A percentile compares a stretch with the other conserved stretches of the same genome.
Evolutionary conservation across 768 basidiomycete genomes (phyloP).

Genomic region (Termitomyces eurrhizus): DNA sequence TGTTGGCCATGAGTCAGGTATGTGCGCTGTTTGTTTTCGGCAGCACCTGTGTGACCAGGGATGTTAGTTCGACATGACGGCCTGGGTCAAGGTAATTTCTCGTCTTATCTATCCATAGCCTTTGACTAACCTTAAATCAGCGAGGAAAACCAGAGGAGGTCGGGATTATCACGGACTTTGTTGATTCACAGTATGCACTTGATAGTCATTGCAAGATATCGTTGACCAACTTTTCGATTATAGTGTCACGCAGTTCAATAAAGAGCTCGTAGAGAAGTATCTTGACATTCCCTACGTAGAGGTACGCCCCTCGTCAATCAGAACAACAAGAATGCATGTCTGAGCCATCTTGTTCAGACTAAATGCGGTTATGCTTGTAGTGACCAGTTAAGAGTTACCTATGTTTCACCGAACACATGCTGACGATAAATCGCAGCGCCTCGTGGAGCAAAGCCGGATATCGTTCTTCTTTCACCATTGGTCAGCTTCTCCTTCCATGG

Average conservation of each 20-base stretch:
- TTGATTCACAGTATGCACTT: constrained; percentile 52
- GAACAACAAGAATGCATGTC: constrained; percentile 6
- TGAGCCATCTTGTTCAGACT: constrained; percentile 43
- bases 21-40: constrained; percentile 8
- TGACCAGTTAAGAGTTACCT: constrained; percentile 63
- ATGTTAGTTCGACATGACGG: constrained; percentile 83
- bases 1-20: constrained; percentile 84
- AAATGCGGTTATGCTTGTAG: constrained; percentile 94
- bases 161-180: constrained; percentile 82
- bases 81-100: constrained; percentile 79
- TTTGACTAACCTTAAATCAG: constrained; percentile 26
- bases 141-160: constrained; percentile 72
- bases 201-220: constrained; percentile 3
- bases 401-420: constrained; percentile 26
- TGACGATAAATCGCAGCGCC: constrained; percentile 40
- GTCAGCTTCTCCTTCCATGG: constrained; percentile 33
- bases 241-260: constrained; percentile 81
- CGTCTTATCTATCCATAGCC: constrained; percentile 4
- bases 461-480: constrained; percentile 80
- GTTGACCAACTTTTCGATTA: constrained; percentile 13
- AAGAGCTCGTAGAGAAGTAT: constrained; percentile 70
- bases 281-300: constrained; percentile 80
- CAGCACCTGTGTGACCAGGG: constrained; percentile 13
- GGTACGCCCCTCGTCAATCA: constrained; percentile 22
- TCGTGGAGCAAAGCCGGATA: constrained; percentile 88